Evolutionary conservation across 2,329 filamentous ascomycete species (phyloP).

Genomic region (Xylariales sp.): DNA sequence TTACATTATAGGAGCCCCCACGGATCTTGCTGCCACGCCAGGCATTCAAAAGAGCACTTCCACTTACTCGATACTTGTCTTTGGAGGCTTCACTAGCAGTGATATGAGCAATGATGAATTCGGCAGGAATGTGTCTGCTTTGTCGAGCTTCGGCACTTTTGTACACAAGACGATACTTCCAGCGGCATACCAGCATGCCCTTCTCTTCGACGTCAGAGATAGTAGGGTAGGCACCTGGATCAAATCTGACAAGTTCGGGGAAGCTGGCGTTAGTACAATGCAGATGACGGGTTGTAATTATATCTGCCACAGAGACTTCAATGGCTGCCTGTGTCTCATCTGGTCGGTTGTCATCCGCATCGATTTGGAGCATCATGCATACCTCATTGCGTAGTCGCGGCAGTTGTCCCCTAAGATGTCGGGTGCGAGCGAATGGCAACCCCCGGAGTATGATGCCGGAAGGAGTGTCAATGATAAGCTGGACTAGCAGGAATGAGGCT

Average conservation of each 20-base stretch:
- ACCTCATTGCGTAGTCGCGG: constrained; percentile 26
- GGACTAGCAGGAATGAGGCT: constrained; percentile 19
- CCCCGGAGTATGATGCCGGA: constrained; percentile 21
- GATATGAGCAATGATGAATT: constrained; percentile 23
- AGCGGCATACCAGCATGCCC: constrained; percentile 30
- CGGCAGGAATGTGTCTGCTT: constrained; percentile 14
- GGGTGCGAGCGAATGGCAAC: constrained; percentile 23
- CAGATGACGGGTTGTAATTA: constrained; percentile 20
- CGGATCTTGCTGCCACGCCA: constrained; percentile 23
- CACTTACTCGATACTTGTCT: constrained; percentile 16
- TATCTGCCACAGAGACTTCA: constrained; percentile 19
- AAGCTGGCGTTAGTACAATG: constrained; percentile 29
- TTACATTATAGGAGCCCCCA: constrained; percentile 19
- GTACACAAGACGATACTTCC: constrained; percentile 27
- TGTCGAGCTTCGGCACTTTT: constrained; percentile 19
- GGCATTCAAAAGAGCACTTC: not conserved
- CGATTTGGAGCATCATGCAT: constrained; percentile 21
- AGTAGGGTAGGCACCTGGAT: constrained; percentile 10
- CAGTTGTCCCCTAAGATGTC: constrained; percentile 22
- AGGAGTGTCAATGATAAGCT: constrained; percentile 15
- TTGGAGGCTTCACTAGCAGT: constrained; percentile 17
- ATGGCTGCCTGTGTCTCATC: constrained; percentile 22
- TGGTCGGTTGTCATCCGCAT: constrained; percentile 19
- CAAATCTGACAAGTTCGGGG: constrained; percentile 18
- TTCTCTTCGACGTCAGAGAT: constrained; percentile 23